phyloP scores from a whole-genome alignment of 1,284 basidiomycete genomes.

The Amylostereum areolatum region DNA sequence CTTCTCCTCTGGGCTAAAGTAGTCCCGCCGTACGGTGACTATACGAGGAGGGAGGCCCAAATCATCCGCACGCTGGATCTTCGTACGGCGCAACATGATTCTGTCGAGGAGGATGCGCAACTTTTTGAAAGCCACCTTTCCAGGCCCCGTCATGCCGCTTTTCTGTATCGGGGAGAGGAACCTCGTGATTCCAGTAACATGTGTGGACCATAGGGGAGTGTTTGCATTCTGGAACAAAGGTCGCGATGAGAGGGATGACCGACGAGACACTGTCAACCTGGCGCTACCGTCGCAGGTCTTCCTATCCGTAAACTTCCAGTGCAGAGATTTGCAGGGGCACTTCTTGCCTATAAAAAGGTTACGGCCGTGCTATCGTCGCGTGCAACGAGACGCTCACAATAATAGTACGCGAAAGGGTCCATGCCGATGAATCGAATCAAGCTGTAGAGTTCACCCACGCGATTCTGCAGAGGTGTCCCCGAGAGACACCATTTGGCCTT shows the following conservation, averaged over 20 bases:
- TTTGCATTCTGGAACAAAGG: slow-evolving; percentile 59
- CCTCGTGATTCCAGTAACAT: slow-evolving; percentile 90
- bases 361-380: slow-evolving; percentile 14
- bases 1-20: slow-evolving; percentile 96
- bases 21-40: slow-evolving; percentile 85
- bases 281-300: slow-evolving; percentile 76
- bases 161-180: slow-evolving; percentile 94
- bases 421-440: slow-evolving; percentile 90
- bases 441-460: slow-evolving; percentile 97
- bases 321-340: slow-evolving; percentile 84
- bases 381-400: slow-evolving; percentile 54
- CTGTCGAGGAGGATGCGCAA: slow-evolving; percentile 84
- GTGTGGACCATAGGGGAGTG: slow-evolving; percentile 90
- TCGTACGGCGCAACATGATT: slow-evolving; percentile 93
- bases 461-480: slow-evolving; percentile 95
- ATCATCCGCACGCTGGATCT: slow-evolving; percentile 95
- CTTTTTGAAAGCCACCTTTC: slow-evolving; percentile 83
- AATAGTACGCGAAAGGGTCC: slow-evolving; percentile 89
- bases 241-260: neutral
- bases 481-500: slow-evolving; percentile 94
- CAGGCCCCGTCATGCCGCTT: slow-evolving; percentile 67
- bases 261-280: neutral
- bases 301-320: slow-evolving; percentile 87
- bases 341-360: slow-evolving; percentile 49
- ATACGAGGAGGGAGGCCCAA: slow-evolving; percentile 95